These are phyloP conservation scores for Mariannaea elegans DNA, from an alignment of 2,329 filamentous ascomycete species.

Conservation along the genomic window DNA sequence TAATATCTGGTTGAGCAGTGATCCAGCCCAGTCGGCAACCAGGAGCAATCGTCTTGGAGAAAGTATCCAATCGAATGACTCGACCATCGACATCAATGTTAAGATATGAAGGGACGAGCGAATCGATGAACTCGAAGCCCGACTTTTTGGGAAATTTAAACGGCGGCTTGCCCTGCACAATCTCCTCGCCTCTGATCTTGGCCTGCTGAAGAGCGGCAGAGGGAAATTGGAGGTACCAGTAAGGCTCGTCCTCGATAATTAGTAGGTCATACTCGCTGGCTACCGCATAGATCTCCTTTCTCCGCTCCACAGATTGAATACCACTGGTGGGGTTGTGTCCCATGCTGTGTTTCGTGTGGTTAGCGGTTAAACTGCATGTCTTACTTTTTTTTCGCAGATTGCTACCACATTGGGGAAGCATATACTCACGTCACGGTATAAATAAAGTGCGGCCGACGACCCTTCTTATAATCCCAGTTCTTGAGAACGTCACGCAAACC, in stretches of 20 bases:
- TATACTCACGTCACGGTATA: slow-evolving; percentile 85
- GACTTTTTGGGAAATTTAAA: slow-evolving; percentile 51
- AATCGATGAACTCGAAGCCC: slow-evolving; percentile 83
- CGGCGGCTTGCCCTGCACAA: slow-evolving; percentile 43
- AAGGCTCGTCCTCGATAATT: slow-evolving; percentile 94
- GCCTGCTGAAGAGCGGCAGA: slow-evolving; percentile 67
- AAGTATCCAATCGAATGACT: slow-evolving; percentile 90
- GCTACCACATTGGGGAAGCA: background rate
- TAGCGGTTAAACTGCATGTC: background rate
- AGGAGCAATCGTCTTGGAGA: slow-evolving; percentile 91
- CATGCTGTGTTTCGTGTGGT: slow-evolving; percentile 33
- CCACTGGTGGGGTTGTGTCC: slow-evolving; percentile 90
- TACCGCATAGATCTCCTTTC: slow-evolving; percentile 80
- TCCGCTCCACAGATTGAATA: slow-evolving; percentile 75
- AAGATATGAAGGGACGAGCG: slow-evolving; percentile 83
- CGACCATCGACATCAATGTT: slow-evolving; percentile 85
- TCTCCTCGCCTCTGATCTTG: slow-evolving; percentile 53
- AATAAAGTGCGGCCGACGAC: slow-evolving; percentile 81
- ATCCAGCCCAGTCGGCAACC: slow-evolving; percentile 93
- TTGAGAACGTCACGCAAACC: slow-evolving; percentile 80
- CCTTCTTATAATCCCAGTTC: slow-evolving; percentile 81
- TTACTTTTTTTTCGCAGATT: background rate
- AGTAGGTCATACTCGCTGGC: slow-evolving; percentile 88
- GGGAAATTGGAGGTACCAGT: slow-evolving; percentile 93
- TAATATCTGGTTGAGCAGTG: slow-evolving; percentile 80